Percentiles rank a stretch among this genome's conserved stretches.
Conservation (phyloP, 2,329 filamentous ascomycete species). For the Xylariaceae sp. region DNA sequence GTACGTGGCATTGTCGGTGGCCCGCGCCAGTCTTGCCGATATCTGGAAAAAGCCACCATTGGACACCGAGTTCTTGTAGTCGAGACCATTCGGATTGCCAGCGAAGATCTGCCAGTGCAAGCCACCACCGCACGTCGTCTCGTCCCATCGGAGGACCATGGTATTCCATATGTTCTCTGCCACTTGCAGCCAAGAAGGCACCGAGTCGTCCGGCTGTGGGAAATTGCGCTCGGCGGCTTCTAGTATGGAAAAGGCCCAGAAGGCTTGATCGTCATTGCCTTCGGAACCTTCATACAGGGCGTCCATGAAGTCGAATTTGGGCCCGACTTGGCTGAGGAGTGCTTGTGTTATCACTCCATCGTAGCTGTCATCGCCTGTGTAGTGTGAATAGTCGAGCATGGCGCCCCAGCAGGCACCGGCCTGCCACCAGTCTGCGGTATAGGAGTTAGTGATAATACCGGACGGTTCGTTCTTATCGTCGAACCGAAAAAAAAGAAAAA, state of each 20-base stretch:
- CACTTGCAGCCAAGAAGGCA: slow-evolving; percentile 62
- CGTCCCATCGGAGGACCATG: slow-evolving; percentile 66
- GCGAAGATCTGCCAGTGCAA: slow-evolving; percentile 77
- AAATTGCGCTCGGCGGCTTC: slow-evolving; percentile 64
- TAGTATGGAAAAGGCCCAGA: slow-evolving; percentile 65
- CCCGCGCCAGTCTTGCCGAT: slow-evolving; percentile 66
- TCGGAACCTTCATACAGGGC: slow-evolving; percentile 51
- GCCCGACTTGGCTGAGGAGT: slow-evolving; percentile 53
- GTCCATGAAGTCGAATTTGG: slow-evolving; percentile 55
- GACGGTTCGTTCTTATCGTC: neutral
- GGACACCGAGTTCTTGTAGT: slow-evolving; percentile 77
- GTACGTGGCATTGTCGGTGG: slow-evolving; percentile 62
- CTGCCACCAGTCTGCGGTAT: slow-evolving; percentile 53
- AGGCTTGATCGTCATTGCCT: slow-evolving; percentile 70
- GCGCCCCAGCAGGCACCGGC: slow-evolving; percentile 60
- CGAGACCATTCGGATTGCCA: slow-evolving; percentile 65
- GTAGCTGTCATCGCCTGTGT: slow-evolving; percentile 57
- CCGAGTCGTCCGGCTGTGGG: slow-evolving; percentile 50
- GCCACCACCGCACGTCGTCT: slow-evolving; percentile 61
- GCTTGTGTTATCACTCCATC: slow-evolving; percentile 55
- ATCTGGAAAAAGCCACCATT: slow-evolving; percentile 83
- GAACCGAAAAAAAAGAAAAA: slow-evolving; percentile 25
- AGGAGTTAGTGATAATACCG: slow-evolving; percentile 11
- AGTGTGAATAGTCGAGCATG: slow-evolving; percentile 64
- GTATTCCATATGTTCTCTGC: slow-evolving; percentile 67